Percentiles rank a stretch among this genome's conserved stretches.
Conservation (phyloP, 225 moss, liverwort and hornwort species). For the Marchantia paleacea region DNA sequence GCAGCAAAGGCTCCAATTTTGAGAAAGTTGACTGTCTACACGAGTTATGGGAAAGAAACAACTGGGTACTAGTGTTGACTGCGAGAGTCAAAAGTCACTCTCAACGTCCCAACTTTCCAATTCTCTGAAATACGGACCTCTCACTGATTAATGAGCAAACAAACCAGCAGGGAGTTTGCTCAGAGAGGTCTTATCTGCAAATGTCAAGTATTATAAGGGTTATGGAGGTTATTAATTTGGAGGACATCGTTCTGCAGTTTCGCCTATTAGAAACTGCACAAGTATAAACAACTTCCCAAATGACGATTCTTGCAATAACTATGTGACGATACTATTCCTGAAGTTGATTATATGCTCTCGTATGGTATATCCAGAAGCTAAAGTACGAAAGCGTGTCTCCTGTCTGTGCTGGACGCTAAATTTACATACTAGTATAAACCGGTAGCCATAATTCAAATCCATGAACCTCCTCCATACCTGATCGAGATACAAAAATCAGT, state of each 20-base stretch:
- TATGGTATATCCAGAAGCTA: not conserved
- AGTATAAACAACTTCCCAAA: not conserved
- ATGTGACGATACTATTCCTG: not conserved
- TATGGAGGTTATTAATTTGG: not conserved
- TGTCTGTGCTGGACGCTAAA: not conserved
- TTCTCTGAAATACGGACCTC: not conserved
- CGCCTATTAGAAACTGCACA: not conserved
- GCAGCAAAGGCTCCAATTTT: not conserved
- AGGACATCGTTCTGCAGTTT: not conserved
- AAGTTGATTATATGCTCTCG: not conserved
- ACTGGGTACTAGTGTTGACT: not conserved
- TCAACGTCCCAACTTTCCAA: not conserved
- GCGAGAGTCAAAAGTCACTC: no score
- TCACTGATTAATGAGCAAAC: not conserved
- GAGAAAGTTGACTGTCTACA: not conserved
- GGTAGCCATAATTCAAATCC: not conserved
- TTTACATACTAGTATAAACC: not conserved
- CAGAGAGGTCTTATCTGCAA: not conserved
- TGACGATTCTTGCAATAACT: not conserved
- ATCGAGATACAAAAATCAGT: not conserved
- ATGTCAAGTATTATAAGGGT: not conserved
- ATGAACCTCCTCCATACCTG: slow-evolving; percentile 1
- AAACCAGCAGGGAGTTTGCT: not conserved
- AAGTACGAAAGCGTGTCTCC: not conserved
- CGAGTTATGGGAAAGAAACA: not conserved